Base-by-base conservation (phyloP, 352 stramenopile genomes). In the Globisporangium parvum region DNA sequence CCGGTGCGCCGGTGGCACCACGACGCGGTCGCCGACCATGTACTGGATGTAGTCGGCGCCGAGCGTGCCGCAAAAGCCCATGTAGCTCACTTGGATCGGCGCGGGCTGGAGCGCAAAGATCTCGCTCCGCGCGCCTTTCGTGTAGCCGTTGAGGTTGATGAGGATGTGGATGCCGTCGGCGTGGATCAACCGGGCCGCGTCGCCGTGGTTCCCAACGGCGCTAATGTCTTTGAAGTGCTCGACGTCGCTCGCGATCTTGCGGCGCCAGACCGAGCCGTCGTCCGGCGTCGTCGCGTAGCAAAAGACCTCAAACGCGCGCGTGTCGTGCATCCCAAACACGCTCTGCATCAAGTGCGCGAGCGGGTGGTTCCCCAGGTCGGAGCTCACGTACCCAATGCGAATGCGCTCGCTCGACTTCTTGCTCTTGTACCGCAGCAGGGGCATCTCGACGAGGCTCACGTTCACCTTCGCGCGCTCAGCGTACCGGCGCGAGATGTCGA, bases 91-190 rank as follows among this genome's bases (percentile, higher is more conserved):
- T 62, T 97, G 90, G 42, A 98, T 66, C 4, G 90, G 91, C 3
- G 88, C 84, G 6, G 93, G 88, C 52, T 85, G 76, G 0, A 98
- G 62, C n/a, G 90, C 88, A 57, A 98, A 97, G 47, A 98, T 95
- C 65, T 98, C 92, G 55, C 91, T 96, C 18, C 86, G 81, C 5
- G 88, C 87, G 11, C 82, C 85, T 57, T 95, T 96, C n/a, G 87
- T 97, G 72, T 98, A 97, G 0, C 91, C 93, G 55, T 98, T 97
- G 26, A 98, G 59, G 62, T 98, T 96, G 47, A 98, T 70, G 4
- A 98, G 69, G 20, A 98, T 73, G 66, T 98, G 82, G 53, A 98
- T 88, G 4, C 77, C 75, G 63, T 98, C 85, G 6, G 51, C 50
- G 56, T 90, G 60, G 55, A 98, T 98, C 41, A 80, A 65, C 15